Conservation (phyloP, 192 early-diverging fungal species). For the Linnemannia hyalina region DNA sequence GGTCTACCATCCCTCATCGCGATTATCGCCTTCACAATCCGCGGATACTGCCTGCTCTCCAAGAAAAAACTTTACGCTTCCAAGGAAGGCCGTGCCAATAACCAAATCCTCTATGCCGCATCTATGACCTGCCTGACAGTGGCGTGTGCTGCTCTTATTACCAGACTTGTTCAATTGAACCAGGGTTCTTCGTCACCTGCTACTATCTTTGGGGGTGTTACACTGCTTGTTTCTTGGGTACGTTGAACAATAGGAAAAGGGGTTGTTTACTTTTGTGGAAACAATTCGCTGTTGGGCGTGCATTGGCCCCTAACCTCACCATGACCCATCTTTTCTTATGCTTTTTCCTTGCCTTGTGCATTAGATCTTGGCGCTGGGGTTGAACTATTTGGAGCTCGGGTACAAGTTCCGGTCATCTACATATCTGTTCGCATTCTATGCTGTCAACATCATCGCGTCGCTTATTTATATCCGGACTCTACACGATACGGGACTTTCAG, state of each 20-base stretch:
- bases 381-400: slow-evolving; percentile 20
- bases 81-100: not conserved
- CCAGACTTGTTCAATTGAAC: slow-evolving; percentile 11
- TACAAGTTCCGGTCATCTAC: slow-evolving; percentile 16
- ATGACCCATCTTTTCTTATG: not conserved
- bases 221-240: slow-evolving; percentile 20
- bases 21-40: not conserved
- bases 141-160: slow-evolving; percentile 3
- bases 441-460: slow-evolving; percentile 13
- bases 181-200: not conserved
- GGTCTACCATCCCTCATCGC: slow-evolving; percentile 15
- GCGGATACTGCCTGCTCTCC: not conserved
- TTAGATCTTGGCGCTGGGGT: slow-evolving; percentile 10
- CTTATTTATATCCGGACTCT: slow-evolving; percentile 33
- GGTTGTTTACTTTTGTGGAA: not conserved
- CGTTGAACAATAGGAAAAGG: not conserved
- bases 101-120: not conserved
- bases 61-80: not conserved
- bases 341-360: not conserved
- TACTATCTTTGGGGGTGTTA: not conserved
- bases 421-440: slow-evolving; percentile 17
- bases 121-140: slow-evolving; percentile 2
- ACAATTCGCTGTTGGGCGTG: not conserved
- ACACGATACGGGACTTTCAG: not conserved
- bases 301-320: not conserved